phyloP scores from a whole-genome alignment of 2,329 filamentous ascomycete genomes.

The Byssochlamys sp. region DNA sequence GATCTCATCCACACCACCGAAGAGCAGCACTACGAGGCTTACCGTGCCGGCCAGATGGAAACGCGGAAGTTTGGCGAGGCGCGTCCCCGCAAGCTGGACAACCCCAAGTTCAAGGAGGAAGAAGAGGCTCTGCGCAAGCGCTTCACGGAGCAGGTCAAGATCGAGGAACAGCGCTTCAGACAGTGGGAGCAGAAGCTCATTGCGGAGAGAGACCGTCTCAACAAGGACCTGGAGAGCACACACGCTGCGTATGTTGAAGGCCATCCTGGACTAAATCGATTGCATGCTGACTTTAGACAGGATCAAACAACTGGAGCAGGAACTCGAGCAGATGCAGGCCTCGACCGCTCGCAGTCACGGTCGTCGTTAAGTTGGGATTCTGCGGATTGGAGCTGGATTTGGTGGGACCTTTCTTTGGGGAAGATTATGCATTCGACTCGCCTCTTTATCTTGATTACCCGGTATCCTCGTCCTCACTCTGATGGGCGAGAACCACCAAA shows the following conservation, averaged over 20 bases:
- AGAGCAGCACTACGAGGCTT: constrained; percentile 97
- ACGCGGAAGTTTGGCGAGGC: constrained; percentile 98
- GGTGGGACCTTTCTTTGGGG: neutral
- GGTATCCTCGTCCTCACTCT: constrained; percentile 22
- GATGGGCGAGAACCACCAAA: constrained; percentile 20
- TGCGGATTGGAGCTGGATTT: constrained; percentile 1
- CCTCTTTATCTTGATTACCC: constrained; percentile 28
- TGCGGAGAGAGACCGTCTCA: constrained; percentile 92
- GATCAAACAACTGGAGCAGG: constrained; percentile 57
- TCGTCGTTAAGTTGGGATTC: constrained; percentile 56
- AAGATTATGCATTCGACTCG: constrained; percentile 16
- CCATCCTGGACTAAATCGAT: neutral
- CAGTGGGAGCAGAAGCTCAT: constrained; percentile 99
- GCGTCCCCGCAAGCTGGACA: constrained; percentile 92
- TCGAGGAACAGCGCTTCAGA: constrained; percentile 97
- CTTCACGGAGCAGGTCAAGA: constrained; percentile 99
- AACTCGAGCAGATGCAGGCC: constrained; percentile 89
- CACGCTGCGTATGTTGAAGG: constrained; percentile 57
- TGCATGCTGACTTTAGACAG: constrained; percentile 25
- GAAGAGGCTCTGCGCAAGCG: constrained; percentile 96
- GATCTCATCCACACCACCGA: constrained; percentile 99
- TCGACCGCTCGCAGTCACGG: constrained; percentile 82
- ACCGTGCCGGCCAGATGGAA: constrained; percentile 99
- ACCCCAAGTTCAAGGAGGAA: constrained; percentile 99
- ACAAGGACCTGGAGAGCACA: constrained; percentile 98